Evolutionary conservation across 495 filamentous ascomycete genomes (phyloP).

Genomic region (Glonium stellatum): DNA sequence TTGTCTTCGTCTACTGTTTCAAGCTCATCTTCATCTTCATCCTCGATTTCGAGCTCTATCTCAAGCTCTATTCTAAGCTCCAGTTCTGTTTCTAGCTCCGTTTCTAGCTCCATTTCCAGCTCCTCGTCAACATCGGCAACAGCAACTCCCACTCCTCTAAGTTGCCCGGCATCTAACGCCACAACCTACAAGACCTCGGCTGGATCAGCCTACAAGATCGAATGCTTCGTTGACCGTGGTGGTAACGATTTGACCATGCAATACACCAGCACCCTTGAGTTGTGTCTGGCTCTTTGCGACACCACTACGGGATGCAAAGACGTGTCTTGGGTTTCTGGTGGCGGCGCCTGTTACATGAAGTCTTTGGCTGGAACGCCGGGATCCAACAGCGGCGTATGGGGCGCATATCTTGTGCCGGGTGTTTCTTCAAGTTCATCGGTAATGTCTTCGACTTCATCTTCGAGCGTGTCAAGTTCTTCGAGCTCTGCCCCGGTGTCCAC

Average conservation of each 20-base stretch:
- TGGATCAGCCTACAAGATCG: background rate
- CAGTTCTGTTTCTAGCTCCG: constrained; percentile 8
- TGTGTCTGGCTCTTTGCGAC: background rate
- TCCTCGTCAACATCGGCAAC: constrained; percentile 11
- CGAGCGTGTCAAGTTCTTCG: background rate
- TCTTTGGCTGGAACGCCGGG: background rate
- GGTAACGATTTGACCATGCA: background rate
- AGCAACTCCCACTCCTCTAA: background rate
- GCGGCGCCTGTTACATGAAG: constrained; percentile 1
- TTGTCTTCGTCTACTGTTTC: background rate
- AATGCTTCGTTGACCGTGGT: background rate
- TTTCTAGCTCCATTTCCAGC: constrained; percentile 1
- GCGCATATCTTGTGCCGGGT: background rate
- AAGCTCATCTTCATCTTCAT: background rate
- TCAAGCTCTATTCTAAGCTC: constrained; percentile 1
- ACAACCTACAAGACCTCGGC: background rate
- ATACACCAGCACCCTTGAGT: background rate
- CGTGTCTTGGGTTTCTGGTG: background rate
- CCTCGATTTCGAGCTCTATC: background rate
- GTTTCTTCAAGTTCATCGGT: background rate
- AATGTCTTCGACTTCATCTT: background rate
- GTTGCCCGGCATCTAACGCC: background rate
- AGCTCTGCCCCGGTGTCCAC: background rate
- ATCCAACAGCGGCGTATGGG: background rate
- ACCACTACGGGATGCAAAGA: background rate